Evolutionary conservation across 768 basidiomycete species (phyloP), one percentile per base, ranked within the genome.

Genomic region (Suillus subaureus): DNA sequence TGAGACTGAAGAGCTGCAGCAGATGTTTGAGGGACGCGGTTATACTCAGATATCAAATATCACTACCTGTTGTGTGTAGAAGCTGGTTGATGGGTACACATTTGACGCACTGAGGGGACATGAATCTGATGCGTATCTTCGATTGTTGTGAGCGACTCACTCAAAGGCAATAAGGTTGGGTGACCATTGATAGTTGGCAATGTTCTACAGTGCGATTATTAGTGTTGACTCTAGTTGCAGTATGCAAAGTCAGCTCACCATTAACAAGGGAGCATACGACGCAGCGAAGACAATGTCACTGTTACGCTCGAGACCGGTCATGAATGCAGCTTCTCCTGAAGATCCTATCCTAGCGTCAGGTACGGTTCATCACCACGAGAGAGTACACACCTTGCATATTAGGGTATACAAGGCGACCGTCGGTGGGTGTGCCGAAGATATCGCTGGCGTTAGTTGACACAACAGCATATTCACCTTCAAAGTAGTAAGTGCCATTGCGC

Each of bases 231-330:
- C 28, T 42, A 1, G 39, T 16, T 43, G 13, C 26, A 42, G 13
- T 33, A 21, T 55, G 2, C n/a, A 61, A 62, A 37, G 15, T 12
- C 16, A 40, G 69, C 79, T 70, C 51, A 82, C 82, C 49, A 81
- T 82, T 51, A 90, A 72, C 2, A 89, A 75, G 8, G 89, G 87
- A 0, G 88, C 86, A 75, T 89, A 90, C 5, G 87, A 83, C 1
- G 88, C 82, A 26, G 81, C 83, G 70, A 90, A 90, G 7, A 88
- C 86, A 70, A 84, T 84, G 73, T 89, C 87, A 3, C 82, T 80
- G 66, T 88, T 87, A 37, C 82, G 74, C 66, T 90, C 88, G 7
- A 89, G 70, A 4, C 89, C 88, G 1, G 85, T 89, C 88, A 89
- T 89, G 70, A 85, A 90, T 1, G 86, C 86, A 1, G 88, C 89